Percentiles rank a stretch among this genome's conserved stretches.
These are phyloP conservation scores for Vaccinium darrowii DNA, from an alignment of 148 eudicot species.

Conservation along the genomic window DNA sequence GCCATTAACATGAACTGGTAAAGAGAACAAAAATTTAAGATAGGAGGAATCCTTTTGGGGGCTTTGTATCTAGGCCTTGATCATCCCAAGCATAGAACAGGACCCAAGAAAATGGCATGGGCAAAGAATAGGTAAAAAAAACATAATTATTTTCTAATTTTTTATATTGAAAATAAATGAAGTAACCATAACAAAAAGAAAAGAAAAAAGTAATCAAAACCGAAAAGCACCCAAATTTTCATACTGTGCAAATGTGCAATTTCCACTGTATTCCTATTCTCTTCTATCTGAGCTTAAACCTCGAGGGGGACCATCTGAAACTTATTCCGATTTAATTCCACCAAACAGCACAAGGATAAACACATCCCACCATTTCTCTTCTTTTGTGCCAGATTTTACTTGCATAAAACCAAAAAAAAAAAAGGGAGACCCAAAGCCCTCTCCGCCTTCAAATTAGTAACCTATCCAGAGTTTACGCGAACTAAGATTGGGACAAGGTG, in stretches of 20 bases:
- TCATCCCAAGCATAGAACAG: too few species aligned
- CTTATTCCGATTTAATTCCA: conserved; percentile 31
- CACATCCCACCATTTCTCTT: conserved; percentile 17
- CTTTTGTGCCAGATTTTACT: conserved; percentile 14
- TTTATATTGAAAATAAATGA: conserved; percentile 16
- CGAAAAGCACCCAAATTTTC: conserved; percentile 26
- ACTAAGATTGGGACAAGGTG: conserved; percentile 26
- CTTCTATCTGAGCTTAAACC: conserved; percentile 17
- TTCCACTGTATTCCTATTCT: conserved; percentile 16
- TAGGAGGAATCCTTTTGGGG: too few species aligned
- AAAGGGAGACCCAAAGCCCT: conserved; percentile 13
- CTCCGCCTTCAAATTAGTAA: conserved; percentile 10
- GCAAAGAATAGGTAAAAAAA: neutral
- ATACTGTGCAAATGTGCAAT: conserved; percentile 20
- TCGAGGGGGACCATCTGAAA: conserved; percentile 5
- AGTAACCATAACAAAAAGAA: conserved; percentile 15
- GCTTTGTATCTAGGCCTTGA: too few species aligned
- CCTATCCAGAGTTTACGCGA: neutral
- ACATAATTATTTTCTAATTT: conserved; percentile 6
- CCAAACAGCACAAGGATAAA: conserved; percentile 8
- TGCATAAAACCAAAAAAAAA: neutral
- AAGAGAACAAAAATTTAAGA: too few species aligned
- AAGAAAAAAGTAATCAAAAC: conserved; percentile 16
- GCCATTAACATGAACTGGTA: too few species aligned
- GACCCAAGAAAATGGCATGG: neutral